Evolutionary conservation across 2,329 filamentous ascomycete genomes (phyloP), one percentile per base, ranked within the genome.

Genomic region (Verticillium albo-atrum): DNA sequence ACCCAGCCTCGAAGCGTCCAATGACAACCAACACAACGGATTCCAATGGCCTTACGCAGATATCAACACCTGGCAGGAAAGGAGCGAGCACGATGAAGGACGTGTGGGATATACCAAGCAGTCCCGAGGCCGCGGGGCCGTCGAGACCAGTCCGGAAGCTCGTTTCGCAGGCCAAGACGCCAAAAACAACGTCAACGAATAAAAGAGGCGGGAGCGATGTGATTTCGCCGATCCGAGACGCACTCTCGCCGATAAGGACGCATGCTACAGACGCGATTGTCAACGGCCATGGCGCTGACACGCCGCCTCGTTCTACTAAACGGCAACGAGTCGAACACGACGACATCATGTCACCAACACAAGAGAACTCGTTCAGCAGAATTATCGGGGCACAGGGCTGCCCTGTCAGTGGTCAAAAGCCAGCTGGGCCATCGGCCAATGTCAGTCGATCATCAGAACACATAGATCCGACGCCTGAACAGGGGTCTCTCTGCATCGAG

Each of bases 41-140:
- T 17, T 27, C 54, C 20, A 55, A 64, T 32, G 69, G 70, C 54
- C 67, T 70, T 54, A 74, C 72, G 4, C 73, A 75, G 42, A 63
- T 71, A 17, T 70, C 70, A 12, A 74, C 71, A 14, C 73, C 70
- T 9, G 65, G 67, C 59, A 69, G 63, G 61, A 51, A 17, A 57
- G 62, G 59, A 59, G 30, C 62, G 32, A 55, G 62, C 57, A 65
- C 59, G 32, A 34, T 54, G 55, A 59, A 4, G 65, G 76, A 79
- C 56, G 65, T 68, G 7, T 82, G 78, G 74, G 78, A 79, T 37
- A 72, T 82, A 3, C 78, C 78, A 0, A 77, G 74, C 62, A 81
- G 78, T 52, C 73, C 77, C 6, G 73, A 72, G 27, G 62, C 60
- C 61, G 50, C 58, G 27, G 59, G 55, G 3, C 30, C 26, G 52